A percentile compares a stretch with the other conserved stretches of the same genome.
Evolutionary conservation across 1,284 basidiomycete genomes (phyloP).

Genomic region (Ganoderma lingzhi): DNA sequence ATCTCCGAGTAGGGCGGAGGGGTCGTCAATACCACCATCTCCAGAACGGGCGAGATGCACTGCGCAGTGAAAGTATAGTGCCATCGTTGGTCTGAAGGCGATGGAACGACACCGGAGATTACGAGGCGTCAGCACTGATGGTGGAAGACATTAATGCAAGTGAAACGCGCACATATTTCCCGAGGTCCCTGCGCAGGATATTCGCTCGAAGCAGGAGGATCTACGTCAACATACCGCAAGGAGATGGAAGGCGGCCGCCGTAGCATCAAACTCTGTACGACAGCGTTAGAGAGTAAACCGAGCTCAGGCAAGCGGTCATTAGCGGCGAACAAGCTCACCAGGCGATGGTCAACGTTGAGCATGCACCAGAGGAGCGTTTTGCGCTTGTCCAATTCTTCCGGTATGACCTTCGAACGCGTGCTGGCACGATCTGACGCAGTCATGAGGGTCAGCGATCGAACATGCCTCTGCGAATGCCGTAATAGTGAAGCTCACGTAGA

Average conservation of each 20-base stretch:
- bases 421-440: constrained; percentile 61
- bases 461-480: not conserved
- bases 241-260: constrained; percentile 42
- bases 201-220: constrained; percentile 34
- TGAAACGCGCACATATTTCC: constrained; percentile 29
- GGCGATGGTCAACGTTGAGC: constrained; percentile 59
- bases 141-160: not conserved
- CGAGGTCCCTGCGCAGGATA: constrained; percentile 26
- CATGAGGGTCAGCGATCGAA: constrained; percentile 13
- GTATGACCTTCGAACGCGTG: constrained; percentile 58
- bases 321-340: constrained; percentile 42
- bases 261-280: constrained; percentile 39
- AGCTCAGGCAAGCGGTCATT: not conserved
- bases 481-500: constrained; percentile 53
- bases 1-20: constrained; percentile 40
- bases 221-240: constrained; percentile 40
- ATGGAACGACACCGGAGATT: constrained; percentile 1
- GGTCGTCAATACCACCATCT: constrained; percentile 34
- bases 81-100: constrained; percentile 40
- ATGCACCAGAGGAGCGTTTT: constrained; percentile 68
- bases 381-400: constrained; percentile 60
- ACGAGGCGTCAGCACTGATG: not conserved
- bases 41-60: constrained; percentile 40
- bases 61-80: constrained; percentile 40
- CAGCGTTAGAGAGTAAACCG: not conserved